Percentiles rank a stretch among this genome's conserved stretches.
phyloP scores from a whole-genome alignment of 495 filamentous ascomycete genomes.

The Hypoxylon lienhwacheense region DNA sequence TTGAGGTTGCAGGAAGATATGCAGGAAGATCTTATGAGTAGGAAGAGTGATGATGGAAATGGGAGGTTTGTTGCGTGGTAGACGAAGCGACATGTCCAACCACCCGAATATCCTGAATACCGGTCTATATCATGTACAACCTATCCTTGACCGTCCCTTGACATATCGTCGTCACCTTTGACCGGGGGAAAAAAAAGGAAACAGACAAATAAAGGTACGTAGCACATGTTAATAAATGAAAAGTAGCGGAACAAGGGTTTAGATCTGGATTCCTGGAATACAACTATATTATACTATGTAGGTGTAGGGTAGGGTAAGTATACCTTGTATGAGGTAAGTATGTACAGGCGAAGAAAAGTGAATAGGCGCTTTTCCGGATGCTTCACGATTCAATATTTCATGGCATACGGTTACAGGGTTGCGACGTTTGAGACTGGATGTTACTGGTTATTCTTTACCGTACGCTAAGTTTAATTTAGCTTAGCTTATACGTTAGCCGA shows the following conservation, averaged over 20 bases:
- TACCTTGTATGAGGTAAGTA: no score
- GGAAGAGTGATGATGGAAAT: constrained; percentile 3
- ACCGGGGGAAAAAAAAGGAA: constrained; percentile 1
- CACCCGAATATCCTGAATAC: no score
- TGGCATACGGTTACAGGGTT: background rate
- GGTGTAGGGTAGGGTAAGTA: no score
- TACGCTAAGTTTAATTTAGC: constrained; percentile 1
- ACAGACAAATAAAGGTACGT: background rate
- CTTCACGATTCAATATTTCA: background rate
- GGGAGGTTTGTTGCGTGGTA: constrained; percentile 5
- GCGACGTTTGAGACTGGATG: no score
- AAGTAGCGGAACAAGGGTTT: constrained; percentile 22
- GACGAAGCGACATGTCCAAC: constrained; percentile 25
- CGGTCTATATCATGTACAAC: constrained; percentile 30
- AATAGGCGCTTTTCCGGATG: no score
- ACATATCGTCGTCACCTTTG: constrained; percentile 28
- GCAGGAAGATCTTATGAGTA: constrained; percentile 21
- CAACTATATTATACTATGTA: no score
- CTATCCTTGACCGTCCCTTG: constrained; percentile 4
- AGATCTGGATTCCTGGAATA: background rate
- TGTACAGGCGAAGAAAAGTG: no score
- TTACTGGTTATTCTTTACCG: no score
- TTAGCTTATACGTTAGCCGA: constrained; percentile 11
- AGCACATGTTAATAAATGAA: constrained; percentile 4
- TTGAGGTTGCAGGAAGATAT: constrained; percentile 25